Evolutionary conservation across 192 early-diverging fungal species (phyloP).

Genomic region (Backusella luteola): DNA sequence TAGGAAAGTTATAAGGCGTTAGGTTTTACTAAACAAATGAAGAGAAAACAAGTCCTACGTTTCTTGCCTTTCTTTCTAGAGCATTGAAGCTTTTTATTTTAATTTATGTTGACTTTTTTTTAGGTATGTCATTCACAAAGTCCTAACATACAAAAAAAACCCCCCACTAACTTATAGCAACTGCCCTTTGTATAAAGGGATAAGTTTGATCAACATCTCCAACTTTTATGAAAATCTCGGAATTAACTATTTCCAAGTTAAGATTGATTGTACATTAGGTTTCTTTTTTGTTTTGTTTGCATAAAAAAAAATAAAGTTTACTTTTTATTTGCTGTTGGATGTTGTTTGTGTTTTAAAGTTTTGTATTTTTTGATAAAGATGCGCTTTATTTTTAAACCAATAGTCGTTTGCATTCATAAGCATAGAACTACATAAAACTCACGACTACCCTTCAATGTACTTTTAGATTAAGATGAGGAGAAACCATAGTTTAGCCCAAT

Average conservation of each 20-base stretch:
- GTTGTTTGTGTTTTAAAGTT: not conserved
- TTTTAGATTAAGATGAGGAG: not conserved
- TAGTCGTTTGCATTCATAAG: not conserved
- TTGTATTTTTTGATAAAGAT: not conserved
- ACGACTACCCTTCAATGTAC: not conserved
- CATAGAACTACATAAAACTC: not conserved
- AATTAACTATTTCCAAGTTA: not conserved
- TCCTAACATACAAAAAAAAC: not conserved
- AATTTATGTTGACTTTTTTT: not conserved
- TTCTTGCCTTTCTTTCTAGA: not conserved
- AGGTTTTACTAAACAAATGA: not conserved
- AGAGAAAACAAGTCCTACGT: not conserved
- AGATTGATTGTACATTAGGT: not conserved
- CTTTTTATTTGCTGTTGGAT: not conserved
- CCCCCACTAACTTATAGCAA: not conserved
- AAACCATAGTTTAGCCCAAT: slow-evolving; percentile 50
- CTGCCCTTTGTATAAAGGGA: not conserved
- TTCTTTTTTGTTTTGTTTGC: not conserved
- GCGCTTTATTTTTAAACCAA: not conserved
- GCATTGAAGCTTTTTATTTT: not conserved
- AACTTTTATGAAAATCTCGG: not conserved
- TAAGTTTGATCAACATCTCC: not conserved
- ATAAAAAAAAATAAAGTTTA: slow-evolving; percentile 3
- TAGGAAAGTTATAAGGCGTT: not conserved
- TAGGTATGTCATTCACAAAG: not conserved